Base-by-base conservation (phyloP, 805 yeast species). In the Saccharomycopsis synnaedendra region DNA sequence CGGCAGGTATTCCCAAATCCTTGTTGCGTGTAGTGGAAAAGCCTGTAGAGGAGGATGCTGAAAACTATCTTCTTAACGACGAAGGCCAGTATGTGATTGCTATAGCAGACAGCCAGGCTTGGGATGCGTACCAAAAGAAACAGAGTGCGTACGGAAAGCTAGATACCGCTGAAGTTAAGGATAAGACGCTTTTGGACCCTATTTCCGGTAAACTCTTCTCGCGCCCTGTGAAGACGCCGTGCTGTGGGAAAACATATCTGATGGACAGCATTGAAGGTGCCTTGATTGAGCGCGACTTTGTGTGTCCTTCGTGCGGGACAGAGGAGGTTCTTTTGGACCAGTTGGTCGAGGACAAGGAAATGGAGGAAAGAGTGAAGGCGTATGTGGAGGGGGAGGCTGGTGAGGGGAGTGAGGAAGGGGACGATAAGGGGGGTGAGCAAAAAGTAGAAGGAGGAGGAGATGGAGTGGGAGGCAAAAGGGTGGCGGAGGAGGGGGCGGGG, bases 1-100 rank as follows among this genome's bases (percentile, higher is more conserved):
- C 97, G 0, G 93, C 97, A 0, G 99, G 99, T 80, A 93, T 93
- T 59, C 99, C 99, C 2, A 84, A 82, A 64, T 82, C 94, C 34
- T 87, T 87, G 63, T 76, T 93, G 63, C 84, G 87, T 56, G 82
- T 95, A 0, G 80, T 93, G 5, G 85, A 85, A 11, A 85, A 85
- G 60, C 90, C 90, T 31, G 74, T 78, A 0, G 86, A 81, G 37
- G 83, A 76, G 41, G 77, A 65, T 46, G 72, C 75, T 58, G 68
- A 70, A 52, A 76, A 78, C 39, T 83, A 82, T 50, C 78, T 93
- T 83, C 78, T 93, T 56, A 88, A 88, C 33, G 97, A 89, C 45
- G 93, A 87, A 35, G 99, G 99, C 44, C 85, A 89, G 58, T 93
- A 85, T 61, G 98, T 93, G 4, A 83, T 87, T 43, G 96, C 95